These are phyloP conservation scores for Dactylorhiza incarnata DNA, from an alignment of 106 monocot genomes.

Conservation along the genomic window DNA sequence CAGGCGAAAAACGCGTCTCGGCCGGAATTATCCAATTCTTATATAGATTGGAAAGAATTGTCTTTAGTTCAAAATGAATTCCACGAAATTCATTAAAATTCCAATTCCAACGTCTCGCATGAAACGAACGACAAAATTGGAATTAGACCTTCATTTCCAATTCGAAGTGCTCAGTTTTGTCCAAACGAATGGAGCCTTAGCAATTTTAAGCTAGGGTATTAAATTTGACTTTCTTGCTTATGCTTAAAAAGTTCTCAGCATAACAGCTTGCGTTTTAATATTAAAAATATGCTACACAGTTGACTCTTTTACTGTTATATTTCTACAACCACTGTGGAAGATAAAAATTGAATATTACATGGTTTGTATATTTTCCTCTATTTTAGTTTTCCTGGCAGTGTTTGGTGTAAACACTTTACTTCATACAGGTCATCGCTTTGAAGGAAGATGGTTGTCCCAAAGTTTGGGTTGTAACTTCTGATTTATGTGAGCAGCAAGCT, in stretches of 20 bases:
- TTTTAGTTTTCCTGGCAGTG: not conserved
- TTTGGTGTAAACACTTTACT: not conserved
- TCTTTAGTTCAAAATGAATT: no score
- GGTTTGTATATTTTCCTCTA: not conserved
- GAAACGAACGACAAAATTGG: no score
- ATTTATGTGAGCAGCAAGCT: constrained; percentile 68
- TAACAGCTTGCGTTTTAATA: not conserved
- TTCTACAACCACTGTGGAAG: not conserved
- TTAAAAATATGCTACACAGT: not conserved
- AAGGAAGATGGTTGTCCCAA: constrained; percentile 71
- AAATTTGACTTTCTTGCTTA: not conserved
- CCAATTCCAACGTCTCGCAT: no score
- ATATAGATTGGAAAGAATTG: no score
- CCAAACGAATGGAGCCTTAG: no score
- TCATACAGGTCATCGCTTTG: constrained; percentile 60
- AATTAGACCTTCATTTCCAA: no score
- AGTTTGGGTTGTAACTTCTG: constrained; percentile 93
- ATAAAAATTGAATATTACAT: not conserved
- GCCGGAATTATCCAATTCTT: no score
- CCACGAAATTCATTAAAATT: no score
- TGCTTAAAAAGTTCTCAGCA: not conserved
- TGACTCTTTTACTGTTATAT: not conserved
- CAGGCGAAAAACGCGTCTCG: no score
- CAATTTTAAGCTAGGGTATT: no score
- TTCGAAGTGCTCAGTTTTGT: no score